phyloP scores from a whole-genome alignment of 139 green algal species.

The Ostreobium quekettii region DNA sequence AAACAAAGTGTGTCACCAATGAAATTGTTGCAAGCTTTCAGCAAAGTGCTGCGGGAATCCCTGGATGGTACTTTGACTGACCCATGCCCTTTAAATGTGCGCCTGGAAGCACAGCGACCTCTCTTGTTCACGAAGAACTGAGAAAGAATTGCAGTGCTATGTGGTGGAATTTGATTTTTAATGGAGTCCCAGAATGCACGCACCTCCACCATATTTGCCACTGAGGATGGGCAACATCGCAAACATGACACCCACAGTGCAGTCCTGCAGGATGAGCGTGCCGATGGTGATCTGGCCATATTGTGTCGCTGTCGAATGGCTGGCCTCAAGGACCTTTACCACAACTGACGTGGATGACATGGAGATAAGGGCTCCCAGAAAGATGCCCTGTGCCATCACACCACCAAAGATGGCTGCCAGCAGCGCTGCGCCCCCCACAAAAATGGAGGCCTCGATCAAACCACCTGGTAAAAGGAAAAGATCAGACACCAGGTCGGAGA shows the following conservation, averaged over 20 bases:
- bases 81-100: too few relatives aligned
- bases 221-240: slow-evolving; percentile 82
- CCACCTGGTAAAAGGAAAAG: slow-evolving; percentile 29
- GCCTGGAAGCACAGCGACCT: too few relatives aligned
- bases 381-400: slow-evolving; percentile 58
- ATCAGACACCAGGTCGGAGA: too few relatives aligned
- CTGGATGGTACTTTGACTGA: too few relatives aligned
- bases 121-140: too few relatives aligned
- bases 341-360: slow-evolving; percentile 72
- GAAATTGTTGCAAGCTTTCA: too few relatives aligned
- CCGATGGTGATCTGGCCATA: slow-evolving; percentile 87
- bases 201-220: too few relatives aligned
- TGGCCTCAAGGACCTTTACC: slow-evolving; percentile 74
- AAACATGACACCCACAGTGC: slow-evolving; percentile 87
- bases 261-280: slow-evolving; percentile 88
- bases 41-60: too few relatives aligned
- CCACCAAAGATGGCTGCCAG: neutral
- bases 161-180: too few relatives aligned
- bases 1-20: too few relatives aligned
- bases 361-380: slow-evolving; percentile 80
- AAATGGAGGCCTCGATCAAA: slow-evolving; percentile 38
- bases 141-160: too few relatives aligned
- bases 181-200: too few relatives aligned
- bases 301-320: slow-evolving; percentile 31
- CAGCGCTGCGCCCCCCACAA: slow-evolving; percentile 16